A percentile compares a stretch with the other conserved stretches of the same genome.
Conservation (phyloP, 2,329 filamentous ascomycete species). For the Claviceps paspali region DNA sequence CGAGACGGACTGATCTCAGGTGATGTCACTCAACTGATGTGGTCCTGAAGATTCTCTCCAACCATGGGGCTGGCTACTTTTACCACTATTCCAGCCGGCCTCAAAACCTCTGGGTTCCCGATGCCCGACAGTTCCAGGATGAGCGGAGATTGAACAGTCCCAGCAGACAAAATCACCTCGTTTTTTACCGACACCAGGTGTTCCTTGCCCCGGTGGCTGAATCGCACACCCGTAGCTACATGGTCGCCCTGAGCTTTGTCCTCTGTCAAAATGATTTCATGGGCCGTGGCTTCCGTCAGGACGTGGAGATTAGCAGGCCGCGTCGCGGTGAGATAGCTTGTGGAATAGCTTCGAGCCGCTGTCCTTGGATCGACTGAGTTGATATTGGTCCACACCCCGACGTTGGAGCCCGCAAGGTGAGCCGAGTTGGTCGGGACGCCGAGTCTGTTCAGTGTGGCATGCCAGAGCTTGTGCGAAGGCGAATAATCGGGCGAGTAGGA, state of each 20-base stretch:
- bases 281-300: constrained; percentile 16
- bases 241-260: constrained; percentile 4
- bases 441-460: constrained; percentile 28
- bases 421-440: constrained; percentile 25
- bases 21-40: constrained; percentile 13
- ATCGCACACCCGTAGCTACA: constrained; percentile 18
- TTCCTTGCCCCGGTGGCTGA: constrained; percentile 21
- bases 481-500: constrained; percentile 27
- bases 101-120: constrained; percentile 26
- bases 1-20: background rate
- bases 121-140: constrained; percentile 48
- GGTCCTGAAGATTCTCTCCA: constrained; percentile 34
- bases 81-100: constrained; percentile 20
- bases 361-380: constrained; percentile 31
- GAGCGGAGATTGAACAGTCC: constrained; percentile 40
- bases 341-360: constrained; percentile 32
- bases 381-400: constrained; percentile 34
- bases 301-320: constrained; percentile 27
- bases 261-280: constrained; percentile 14
- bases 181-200: constrained; percentile 22
- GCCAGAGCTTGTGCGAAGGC: constrained; percentile 29
- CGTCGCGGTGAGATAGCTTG: constrained; percentile 25
- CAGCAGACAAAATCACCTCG: constrained; percentile 45
- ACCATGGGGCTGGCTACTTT: constrained; percentile 28
- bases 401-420: constrained; percentile 31